Evolutionary conservation across 2,329 filamentous ascomycete genomes (phyloP), one percentile per base, ranked within the genome.

Genomic region (Venturia nashicola): DNA sequence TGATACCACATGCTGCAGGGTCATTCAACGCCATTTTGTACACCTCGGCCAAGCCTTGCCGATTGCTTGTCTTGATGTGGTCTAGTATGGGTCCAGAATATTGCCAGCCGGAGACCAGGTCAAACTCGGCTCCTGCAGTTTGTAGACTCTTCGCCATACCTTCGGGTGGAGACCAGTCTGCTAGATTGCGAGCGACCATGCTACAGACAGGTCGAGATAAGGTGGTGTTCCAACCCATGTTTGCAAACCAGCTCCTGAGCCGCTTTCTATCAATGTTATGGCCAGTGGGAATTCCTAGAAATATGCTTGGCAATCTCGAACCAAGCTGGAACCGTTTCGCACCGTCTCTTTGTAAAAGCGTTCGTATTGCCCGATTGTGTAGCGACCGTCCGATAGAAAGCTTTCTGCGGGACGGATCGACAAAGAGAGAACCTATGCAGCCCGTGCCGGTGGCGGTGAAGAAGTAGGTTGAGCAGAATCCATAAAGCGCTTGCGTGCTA

Each of bases 341-440:
- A 1, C 86, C 87, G 46, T 85, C 83, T 61, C 85, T 84, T 69
- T 91, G 87, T 2, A 86, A 72, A 1, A 97, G 80, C 6, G 85
- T 87, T 40, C 90, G 86, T 63, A 97, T 83, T 0, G 92, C 92
- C 46, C 92, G 83, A 66, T 90, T 89, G 74, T 97, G 92, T 2
- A 97, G 82, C 0, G 91, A 96, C 68, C 91, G 86, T 0, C 93
- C 93, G 66, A 97, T 94, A 0, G 91, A 96, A 11, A 96, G 82
- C 70, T 92, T 94, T 42, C 93, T 85, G 70, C 95, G 88, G 4
- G 83, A 78, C 0, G 93, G 92, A 68, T 97, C 92, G 44, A 97
- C 93, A 66, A 97, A 88, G n/a, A 97, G 80, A 3, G 90, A 86
- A 0, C 89, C 91, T 61, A 97, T 85, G 20, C 91, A 87, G 18